A percentile compares a stretch with the other conserved stretches of the same genome.
These are phyloP conservation scores for Xanthoconium separans DNA, from an alignment of 1,284 basidiomycete genomes.

Conservation along the genomic window DNA sequence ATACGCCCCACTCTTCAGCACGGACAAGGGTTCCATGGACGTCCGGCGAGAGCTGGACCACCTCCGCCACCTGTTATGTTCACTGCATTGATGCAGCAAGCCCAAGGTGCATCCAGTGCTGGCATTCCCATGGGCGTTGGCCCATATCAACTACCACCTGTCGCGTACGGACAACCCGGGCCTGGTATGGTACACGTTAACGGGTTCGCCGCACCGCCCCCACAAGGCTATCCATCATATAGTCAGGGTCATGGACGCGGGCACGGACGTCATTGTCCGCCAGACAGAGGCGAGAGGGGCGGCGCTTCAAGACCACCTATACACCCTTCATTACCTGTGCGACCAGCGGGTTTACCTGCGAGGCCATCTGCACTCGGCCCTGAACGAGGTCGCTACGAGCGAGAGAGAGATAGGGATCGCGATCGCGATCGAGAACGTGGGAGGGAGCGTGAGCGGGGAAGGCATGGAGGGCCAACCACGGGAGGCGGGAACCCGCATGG, in stretches of 20 bases:
- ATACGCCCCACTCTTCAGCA: constrained; percentile 31
- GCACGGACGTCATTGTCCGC: constrained; percentile 12
- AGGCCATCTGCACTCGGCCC: constrained; percentile 18
- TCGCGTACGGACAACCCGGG: constrained; percentile 12
- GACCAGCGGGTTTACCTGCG: constrained; percentile 20
- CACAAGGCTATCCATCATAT: constrained; percentile 17
- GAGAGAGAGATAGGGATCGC: constrained; percentile 13
- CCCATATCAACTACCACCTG: constrained; percentile 14
- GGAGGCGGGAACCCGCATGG: constrained; percentile 8
- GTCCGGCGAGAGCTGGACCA: constrained; percentile 19
- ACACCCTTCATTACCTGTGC: constrained; percentile 23
- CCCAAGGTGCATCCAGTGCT: constrained; percentile 14
- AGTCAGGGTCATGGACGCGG: constrained; percentile 9
- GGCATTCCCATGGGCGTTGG: constrained; percentile 3
- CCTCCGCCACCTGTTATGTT: constrained; percentile 30
- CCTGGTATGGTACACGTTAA: constrained; percentile 13
- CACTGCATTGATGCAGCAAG: constrained; percentile 31
- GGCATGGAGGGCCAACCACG: constrained; percentile 6
- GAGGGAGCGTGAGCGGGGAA: constrained; percentile 17
- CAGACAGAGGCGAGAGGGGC: constrained; percentile 19
- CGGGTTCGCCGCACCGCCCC: constrained; percentile 20
- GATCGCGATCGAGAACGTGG: constrained; percentile 12
- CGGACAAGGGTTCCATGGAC: constrained; percentile 31
- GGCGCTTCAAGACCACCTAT: constrained; percentile 7
- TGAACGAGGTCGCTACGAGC: constrained; percentile 21